Percentiles rank a stretch among this genome's conserved stretches.
These are phyloP conservation scores for Linum lewisii DNA, from an alignment of 345 rosid genomes.

Conservation along the genomic window DNA sequence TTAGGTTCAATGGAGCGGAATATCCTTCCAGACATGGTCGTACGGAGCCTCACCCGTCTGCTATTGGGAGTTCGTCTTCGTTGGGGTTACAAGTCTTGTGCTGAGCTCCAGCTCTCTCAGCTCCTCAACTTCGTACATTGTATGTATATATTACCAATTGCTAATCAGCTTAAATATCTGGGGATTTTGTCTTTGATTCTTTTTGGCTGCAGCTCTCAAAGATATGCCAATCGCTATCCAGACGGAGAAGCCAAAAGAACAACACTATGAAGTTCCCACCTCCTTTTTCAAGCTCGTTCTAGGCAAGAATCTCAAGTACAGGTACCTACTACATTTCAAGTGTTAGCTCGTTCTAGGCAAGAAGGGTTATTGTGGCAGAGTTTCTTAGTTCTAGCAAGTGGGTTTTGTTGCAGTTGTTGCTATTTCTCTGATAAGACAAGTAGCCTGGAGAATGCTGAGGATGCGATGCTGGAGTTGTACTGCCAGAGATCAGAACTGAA, in stretches of 20 bases:
- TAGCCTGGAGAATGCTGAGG: slow-evolving; percentile 74
- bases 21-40: slow-evolving; percentile 55
- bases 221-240: slow-evolving; percentile 75
- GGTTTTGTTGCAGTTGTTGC: slow-evolving; percentile 43
- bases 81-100: slow-evolving; percentile 45
- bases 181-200: background rate
- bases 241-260: slow-evolving; percentile 58
- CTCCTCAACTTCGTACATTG: slow-evolving; percentile 56
- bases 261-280: slow-evolving; percentile 78
- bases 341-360: background rate
- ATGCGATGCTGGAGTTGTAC: slow-evolving; percentile 59
- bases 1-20: slow-evolving; percentile 58
- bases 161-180: too few species aligned
- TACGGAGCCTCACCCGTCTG: slow-evolving; percentile 52
- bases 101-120: slow-evolving; percentile 51
- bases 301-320: slow-evolving; percentile 66
- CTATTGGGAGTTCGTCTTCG: slow-evolving; percentile 68
- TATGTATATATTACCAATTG: slow-evolving; percentile 3
- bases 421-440: slow-evolving; percentile 45
- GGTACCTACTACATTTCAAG: slow-evolving; percentile 21
- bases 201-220: slow-evolving; percentile 34
- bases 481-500: slow-evolving; percentile 57
- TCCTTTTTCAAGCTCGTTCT: slow-evolving; percentile 81
- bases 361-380: background rate
- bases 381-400: too few species aligned